A percentile compares a stretch with the other conserved stretches of the same genome.
Evolutionary conservation across 2,329 filamentous ascomycete genomes (phyloP).

Genomic region (Fusarium decemcellulare): DNA sequence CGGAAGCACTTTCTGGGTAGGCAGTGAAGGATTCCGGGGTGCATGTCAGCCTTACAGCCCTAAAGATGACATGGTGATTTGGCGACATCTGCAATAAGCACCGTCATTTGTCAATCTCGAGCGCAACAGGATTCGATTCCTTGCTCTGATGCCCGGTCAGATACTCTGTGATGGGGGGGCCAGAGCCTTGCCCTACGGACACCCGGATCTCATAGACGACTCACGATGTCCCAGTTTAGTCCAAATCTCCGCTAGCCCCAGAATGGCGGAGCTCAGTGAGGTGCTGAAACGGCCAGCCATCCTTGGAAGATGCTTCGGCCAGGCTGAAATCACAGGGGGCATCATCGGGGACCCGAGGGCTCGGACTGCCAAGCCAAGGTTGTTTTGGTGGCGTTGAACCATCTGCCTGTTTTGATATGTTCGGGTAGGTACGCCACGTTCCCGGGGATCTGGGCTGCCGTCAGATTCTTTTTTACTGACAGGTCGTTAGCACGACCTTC

Average conservation of each 20-base stretch:
- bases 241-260: conserved; percentile 28
- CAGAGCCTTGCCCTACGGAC: conserved; percentile 17
- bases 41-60: conserved; percentile 49
- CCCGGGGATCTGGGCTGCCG: conserved; percentile 38
- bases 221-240: conserved; percentile 30
- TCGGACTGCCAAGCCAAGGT: conserved; percentile 25
- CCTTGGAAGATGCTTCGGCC: conserved; percentile 10
- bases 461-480: conserved; percentile 41
- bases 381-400: conserved; percentile 23
- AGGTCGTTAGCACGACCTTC: conserved; percentile 17
- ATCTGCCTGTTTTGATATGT: conserved; percentile 33
- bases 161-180: conserved; percentile 18
- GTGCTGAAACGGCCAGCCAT: conserved; percentile 15
- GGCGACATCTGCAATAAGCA: conserved; percentile 20
- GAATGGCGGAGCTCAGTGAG: conserved; percentile 5
- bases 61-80: conserved; percentile 30
- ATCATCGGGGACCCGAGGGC: conserved; percentile 13
- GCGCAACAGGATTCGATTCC: conserved; percentile 20
- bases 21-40: conserved; percentile 40
- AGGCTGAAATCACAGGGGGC: conserved; percentile 24
- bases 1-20: conserved; percentile 29
- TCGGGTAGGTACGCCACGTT: conserved; percentile 30
- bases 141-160: conserved; percentile 24
- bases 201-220: conserved; percentile 26
- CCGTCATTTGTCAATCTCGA: conserved; percentile 24